A percentile compares a stretch with the other conserved stretches of the same genome.
These are phyloP conservation scores for Micractinium conductrix DNA, from an alignment of 139 green algal species.

Conservation along the genomic window DNA sequence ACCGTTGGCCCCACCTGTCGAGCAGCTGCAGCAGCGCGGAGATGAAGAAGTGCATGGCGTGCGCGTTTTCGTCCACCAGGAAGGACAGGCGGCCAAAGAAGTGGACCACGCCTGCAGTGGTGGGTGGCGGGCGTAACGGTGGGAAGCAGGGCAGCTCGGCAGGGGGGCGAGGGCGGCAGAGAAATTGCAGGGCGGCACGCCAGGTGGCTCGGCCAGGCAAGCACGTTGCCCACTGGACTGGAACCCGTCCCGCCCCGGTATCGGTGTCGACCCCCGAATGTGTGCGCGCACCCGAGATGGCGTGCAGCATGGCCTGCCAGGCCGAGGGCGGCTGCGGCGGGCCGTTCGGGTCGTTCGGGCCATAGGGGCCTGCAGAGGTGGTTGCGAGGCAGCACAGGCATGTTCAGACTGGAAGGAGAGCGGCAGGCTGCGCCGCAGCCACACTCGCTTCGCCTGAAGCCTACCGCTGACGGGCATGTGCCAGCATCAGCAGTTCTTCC, in stretches of 20 bases:
- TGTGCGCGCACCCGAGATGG: conserved; percentile 29
- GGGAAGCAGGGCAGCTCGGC: not conserved
- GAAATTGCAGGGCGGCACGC: not conserved
- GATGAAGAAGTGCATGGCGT: conserved; percentile 99
- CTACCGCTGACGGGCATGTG: too few species aligned
- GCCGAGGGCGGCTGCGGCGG: conserved; percentile 52
- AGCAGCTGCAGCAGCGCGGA: conserved; percentile 93
- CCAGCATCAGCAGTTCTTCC: too few species aligned
- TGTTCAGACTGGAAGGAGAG: too few species aligned
- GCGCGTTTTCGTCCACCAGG: conserved; percentile 98
- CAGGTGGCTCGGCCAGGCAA: not conserved
- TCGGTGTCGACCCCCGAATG: too few species aligned
- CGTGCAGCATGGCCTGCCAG: conserved; percentile 80
- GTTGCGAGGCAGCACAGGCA: not conserved
- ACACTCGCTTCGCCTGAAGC: too few species aligned
- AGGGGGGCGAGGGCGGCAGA: not conserved
- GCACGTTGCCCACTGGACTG: not conserved
- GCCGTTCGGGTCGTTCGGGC: conserved; percentile 54
- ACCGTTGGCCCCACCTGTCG: conserved; percentile 80
- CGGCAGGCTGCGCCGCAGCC: too few species aligned
- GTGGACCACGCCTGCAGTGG: conserved; percentile 86
- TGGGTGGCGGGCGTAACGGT: too few species aligned
- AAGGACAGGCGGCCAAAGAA: conserved; percentile 97
- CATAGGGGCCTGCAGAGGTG: conserved; percentile 45
- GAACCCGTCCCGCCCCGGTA: too few species aligned